Evolutionary conservation across 805 yeast genomes (phyloP).

Genomic region (Cyberlindnera xylosilytica): DNA sequence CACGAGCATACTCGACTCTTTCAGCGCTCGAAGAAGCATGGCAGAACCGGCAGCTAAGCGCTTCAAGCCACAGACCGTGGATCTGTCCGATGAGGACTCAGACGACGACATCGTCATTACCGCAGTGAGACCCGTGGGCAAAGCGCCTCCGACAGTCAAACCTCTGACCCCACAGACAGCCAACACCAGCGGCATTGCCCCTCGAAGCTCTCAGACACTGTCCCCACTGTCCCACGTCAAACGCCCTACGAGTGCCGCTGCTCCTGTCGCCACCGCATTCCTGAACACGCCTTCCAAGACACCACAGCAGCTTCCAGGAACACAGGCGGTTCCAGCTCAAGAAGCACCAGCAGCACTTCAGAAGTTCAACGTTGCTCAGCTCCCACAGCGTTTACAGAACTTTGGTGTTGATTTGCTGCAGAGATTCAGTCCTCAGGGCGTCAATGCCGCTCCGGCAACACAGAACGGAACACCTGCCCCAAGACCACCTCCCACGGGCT

Average conservation of each 20-base stretch:
- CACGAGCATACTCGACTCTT: too few species aligned
- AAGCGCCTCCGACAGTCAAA: neutral
- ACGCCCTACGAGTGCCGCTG: neutral
- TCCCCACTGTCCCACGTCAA: neutral
- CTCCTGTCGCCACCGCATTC: neutral
- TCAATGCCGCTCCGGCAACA: too few species aligned
- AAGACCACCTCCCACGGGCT: neutral
- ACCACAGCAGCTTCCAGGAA: neutral
- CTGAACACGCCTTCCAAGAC: neutral
- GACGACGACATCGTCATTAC: constrained; percentile 25
- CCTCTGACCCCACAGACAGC: neutral
- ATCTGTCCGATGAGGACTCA: constrained; percentile 19
- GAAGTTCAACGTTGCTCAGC: too few species aligned
- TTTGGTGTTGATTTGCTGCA: too few species aligned
- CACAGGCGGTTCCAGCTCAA: too few species aligned
- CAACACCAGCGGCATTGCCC: neutral
- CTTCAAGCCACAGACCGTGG: constrained; percentile 14
- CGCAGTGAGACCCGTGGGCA: constrained; percentile 13
- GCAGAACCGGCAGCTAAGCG: constrained; percentile 10
- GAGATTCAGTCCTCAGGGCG: too few species aligned
- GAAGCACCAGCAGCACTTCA: too few species aligned
- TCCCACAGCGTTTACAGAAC: too few species aligned
- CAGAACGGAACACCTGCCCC: too few species aligned
- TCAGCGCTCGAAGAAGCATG: too few species aligned
- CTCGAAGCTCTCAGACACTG: neutral